Evolutionary conservation across 371 early-diverging fungal genomes (phyloP).

Genomic region (Mucor ambiguus): DNA sequence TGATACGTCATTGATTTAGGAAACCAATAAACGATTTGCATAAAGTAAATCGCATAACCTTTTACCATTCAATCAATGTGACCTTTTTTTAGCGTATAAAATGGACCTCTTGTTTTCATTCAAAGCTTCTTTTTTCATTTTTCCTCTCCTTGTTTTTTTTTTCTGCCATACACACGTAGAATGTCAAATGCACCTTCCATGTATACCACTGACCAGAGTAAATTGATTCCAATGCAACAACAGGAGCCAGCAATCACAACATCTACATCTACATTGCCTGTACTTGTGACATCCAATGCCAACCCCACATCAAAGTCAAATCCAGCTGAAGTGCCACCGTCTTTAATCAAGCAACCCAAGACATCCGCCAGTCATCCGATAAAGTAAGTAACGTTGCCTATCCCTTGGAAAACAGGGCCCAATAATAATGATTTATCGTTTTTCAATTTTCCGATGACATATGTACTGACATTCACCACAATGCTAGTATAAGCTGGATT

Average conservation of each 20-base stretch:
- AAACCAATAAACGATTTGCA: conserved; percentile 11
- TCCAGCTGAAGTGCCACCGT: not conserved
- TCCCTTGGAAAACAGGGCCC: not conserved
- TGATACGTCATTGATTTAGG: conserved; percentile 11
- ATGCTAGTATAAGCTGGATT: conserved; percentile 57
- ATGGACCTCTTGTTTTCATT: not conserved
- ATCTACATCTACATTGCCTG: not conserved
- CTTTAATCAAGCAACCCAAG: conserved; percentile 27
- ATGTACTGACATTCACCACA: not conserved
- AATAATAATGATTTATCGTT: not conserved
- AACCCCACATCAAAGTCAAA: not conserved
- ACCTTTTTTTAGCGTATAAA: not conserved
- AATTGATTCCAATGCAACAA: not conserved
- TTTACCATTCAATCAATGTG: not conserved
- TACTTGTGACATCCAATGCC: not conserved
- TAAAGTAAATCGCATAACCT: conserved; percentile 2
- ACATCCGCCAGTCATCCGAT: conserved; percentile 62
- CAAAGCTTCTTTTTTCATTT: not conserved
- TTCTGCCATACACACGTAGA: not conserved
- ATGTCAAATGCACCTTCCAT: not conserved
- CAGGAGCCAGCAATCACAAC: not conserved
- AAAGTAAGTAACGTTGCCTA: conserved; percentile 33
- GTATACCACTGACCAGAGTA: not conserved
- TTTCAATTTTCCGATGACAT: not conserved
- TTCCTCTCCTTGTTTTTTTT: not conserved